Conservation (phyloP, 345 rosid species). For the Viola odorata region DNA sequence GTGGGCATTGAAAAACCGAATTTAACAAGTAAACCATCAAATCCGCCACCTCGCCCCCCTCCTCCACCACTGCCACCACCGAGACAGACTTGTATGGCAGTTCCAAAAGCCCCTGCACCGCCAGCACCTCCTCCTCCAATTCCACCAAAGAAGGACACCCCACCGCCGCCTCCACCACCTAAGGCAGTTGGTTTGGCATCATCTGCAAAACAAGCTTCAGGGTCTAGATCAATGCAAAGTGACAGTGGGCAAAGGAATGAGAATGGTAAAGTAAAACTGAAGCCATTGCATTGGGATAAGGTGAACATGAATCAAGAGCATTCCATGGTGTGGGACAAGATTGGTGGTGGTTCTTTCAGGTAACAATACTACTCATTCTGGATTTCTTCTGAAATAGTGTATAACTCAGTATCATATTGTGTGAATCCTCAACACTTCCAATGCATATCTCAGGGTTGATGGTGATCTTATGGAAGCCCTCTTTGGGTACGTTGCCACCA, state of each 20-base stretch:
- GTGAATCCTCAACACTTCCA: background rate
- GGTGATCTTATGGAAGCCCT: slow-evolving; percentile 89
- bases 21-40: slow-evolving; percentile 20
- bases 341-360: slow-evolving; percentile 77
- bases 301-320: slow-evolving; percentile 50
- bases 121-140: slow-evolving; percentile 21
- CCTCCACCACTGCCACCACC: slow-evolving; percentile 15
- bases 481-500: slow-evolving; percentile 64
- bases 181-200: slow-evolving; percentile 23
- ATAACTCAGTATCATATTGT: background rate
- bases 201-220: slow-evolving; percentile 39
- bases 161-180: slow-evolving; percentile 48
- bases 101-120: slow-evolving; percentile 25
- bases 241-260: slow-evolving; percentile 20
- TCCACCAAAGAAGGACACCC: slow-evolving; percentile 20
- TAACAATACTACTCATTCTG: slow-evolving; percentile 19
- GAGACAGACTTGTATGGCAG: slow-evolving; percentile 8
- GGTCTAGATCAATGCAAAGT: slow-evolving; percentile 14
- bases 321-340: slow-evolving; percentile 94
- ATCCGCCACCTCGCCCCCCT: slow-evolving; percentile 15
- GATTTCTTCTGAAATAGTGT: background rate
- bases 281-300: slow-evolving; percentile 94
- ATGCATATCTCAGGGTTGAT: slow-evolving; percentile 48
- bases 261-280: slow-evolving; percentile 54
- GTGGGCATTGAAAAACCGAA: slow-evolving; percentile 16